Conservation (phyloP, 352 stramenopile species). For the Globisporangium okanoganense region DNA sequence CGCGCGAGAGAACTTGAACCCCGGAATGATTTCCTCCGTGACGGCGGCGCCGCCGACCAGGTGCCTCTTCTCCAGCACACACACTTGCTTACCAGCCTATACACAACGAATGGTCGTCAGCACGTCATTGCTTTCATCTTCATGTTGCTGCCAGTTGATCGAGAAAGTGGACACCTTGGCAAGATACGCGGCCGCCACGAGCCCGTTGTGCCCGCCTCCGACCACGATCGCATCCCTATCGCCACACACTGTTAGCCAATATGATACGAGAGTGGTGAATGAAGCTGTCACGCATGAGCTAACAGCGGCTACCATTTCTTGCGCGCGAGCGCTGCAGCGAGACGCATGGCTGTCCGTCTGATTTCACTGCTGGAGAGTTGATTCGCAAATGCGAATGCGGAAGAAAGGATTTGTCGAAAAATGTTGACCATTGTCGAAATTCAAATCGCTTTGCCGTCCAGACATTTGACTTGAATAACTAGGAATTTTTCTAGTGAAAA, state of each 20-base stretch:
- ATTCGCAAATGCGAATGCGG: not conserved
- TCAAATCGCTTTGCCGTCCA: no score
- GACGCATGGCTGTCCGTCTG: slow-evolving; percentile 12
- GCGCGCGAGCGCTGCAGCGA: slow-evolving; percentile 19
- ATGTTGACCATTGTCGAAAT: no score
- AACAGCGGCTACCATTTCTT: slow-evolving; percentile 33
- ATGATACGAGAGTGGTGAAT: not conserved
- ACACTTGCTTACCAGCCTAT: slow-evolving; percentile 79
- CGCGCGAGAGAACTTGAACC: slow-evolving; percentile 89
- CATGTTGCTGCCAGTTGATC: not conserved
- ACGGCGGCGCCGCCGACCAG: slow-evolving; percentile 87
- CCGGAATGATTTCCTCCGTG: slow-evolving; percentile 89
- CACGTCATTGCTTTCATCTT: not conserved
- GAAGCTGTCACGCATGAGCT: not conserved
- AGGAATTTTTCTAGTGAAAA: no score
- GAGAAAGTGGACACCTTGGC: slow-evolving; percentile 45
- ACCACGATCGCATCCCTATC: slow-evolving; percentile 86
- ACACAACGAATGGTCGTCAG: not conserved
- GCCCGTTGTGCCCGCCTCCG: slow-evolving; percentile 87
- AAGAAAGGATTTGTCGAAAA: not conserved
- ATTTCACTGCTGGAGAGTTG: not conserved
- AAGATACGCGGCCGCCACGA: slow-evolving; percentile 87
- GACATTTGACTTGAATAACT: no score
- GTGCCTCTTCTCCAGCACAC: slow-evolving; percentile 85
- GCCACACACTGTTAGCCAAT: not conserved